A percentile compares a stretch with the other conserved stretches of the same genome.
Evolutionary conservation across 805 yeast genomes (phyloP).

Genomic region (Kluyveromyces wickerhamii): DNA sequence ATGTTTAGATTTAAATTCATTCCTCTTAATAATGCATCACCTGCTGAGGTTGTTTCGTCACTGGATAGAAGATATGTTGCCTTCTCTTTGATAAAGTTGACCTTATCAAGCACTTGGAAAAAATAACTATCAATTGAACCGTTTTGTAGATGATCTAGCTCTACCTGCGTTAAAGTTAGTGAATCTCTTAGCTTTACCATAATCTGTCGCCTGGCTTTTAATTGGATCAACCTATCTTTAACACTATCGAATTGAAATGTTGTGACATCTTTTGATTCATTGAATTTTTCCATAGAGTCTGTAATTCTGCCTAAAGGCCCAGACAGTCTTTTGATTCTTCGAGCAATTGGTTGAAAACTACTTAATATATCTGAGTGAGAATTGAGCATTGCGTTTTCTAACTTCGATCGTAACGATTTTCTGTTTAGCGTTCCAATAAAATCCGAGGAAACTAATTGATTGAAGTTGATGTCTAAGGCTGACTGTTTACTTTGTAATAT

Average conservation of each 20-base stretch:
- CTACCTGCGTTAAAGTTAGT: conserved; percentile 65
- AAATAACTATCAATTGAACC: conserved; percentile 41
- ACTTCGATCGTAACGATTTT: conserved; percentile 48
- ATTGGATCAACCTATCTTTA: conserved; percentile 12
- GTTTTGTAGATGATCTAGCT: conserved; percentile 49
- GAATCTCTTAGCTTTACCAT: conserved; percentile 47
- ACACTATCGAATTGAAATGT: conserved; percentile 12
- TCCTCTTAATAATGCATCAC: conserved; percentile 54
- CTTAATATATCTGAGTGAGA: conserved; percentile 45
- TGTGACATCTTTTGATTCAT: not conserved
- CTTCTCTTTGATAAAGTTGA: conserved; percentile 55
- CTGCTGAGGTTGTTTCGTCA: conserved; percentile 40
- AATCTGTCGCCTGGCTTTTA: conserved; percentile 41
- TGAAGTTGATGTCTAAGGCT: conserved; percentile 19
- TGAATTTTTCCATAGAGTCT: not conserved
- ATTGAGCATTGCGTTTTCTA: conserved; percentile 53
- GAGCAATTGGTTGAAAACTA: conserved; percentile 38
- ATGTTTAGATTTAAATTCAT: conserved; percentile 43
- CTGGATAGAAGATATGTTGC: conserved; percentile 67
- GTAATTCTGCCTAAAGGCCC: conserved; percentile 18
- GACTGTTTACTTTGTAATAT: conserved; percentile 29
- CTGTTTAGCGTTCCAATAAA: conserved; percentile 53
- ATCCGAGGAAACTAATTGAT: conserved; percentile 37
- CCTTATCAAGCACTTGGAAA: conserved; percentile 51
- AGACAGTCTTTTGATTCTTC: conserved; percentile 32